These are phyloP conservation scores for Lichtheimia hyalospora DNA, from an alignment of 371 early-diverging fungal genomes.

Conservation along the genomic window DNA sequence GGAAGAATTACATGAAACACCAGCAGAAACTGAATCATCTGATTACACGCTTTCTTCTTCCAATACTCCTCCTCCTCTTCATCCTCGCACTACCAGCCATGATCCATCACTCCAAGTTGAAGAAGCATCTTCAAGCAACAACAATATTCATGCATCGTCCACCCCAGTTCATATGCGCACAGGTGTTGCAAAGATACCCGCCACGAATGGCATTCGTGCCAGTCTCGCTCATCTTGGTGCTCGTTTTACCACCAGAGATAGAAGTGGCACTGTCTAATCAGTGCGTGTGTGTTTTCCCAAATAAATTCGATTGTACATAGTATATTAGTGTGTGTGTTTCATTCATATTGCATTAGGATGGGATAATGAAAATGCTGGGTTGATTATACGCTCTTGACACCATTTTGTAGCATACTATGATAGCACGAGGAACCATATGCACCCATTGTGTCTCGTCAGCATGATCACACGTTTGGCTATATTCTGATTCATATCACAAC, in stretches of 20 bases:
- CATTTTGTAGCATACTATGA: too few species aligned
- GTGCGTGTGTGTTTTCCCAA: too few species aligned
- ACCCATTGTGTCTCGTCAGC: too few species aligned
- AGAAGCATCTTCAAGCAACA: background rate
- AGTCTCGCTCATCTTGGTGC: conserved; percentile 4
- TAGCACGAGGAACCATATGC: too few species aligned
- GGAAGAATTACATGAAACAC: background rate
- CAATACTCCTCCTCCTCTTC: background rate
- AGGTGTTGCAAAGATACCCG: background rate
- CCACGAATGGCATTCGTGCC: background rate
- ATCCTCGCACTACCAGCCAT: background rate
- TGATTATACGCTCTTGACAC: too few species aligned
- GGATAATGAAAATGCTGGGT: too few species aligned
- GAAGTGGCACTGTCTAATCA: conserved; percentile 15
- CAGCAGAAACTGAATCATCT: background rate
- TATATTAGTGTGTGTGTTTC: too few species aligned
- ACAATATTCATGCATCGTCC: too few species aligned
- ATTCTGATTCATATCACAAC: too few species aligned
- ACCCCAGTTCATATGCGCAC: background rate
- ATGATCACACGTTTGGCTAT: too few species aligned
- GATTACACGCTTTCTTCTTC: background rate
- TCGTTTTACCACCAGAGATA: conserved; percentile 13
- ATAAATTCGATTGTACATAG: too few species aligned
- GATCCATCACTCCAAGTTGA: background rate
- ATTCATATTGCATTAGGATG: too few species aligned